Base-by-base conservation (phyloP, 1,139 yeast genomes). In the Lodderomyces oxycetoniae region DNA sequence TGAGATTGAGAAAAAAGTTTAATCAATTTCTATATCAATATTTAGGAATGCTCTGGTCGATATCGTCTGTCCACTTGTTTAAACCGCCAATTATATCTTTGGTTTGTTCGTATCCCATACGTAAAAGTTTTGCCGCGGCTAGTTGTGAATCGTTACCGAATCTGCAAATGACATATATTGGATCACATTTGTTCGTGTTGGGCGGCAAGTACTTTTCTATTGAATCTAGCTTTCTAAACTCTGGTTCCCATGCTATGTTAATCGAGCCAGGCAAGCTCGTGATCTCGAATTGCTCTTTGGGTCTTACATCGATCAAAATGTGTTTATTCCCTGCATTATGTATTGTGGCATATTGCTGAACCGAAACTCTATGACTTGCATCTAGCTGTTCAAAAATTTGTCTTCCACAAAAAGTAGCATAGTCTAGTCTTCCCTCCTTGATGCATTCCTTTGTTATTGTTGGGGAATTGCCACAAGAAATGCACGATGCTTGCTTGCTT, bases 71-170 rank as follows among this genome's bases (percentile, higher is more conserved):
- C 87, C 95, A 91, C 46, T 66, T 69, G 39, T 71, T 65, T 22
- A 88, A 60, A 0, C 98, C 98, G 2, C 97, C 97, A 10, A 55
- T 63, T 4, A 91, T 65, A 52, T 91, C 96, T 37, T 62, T 67
- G 0, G 74, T 87, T 11, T 75, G 60, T 0, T 51, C 38, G 16
- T 71, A 58, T 0, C 77, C 77, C 36, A 73, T 60, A 10, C 72
- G 76, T 32, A 67, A 61, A 32, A 91, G 55, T 31, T 68, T 59
- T 40, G 66, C 59, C 0, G 85, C 78, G 0, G 95, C 95, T 13
- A 77, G 57, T 49, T 86, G 91, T 0, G 97, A 89, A 53, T 91
- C 97, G 53, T 87, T 88, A 4, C 99, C 99, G 52, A 68, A 79
- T 26, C 97, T 71, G 55, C 99, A 91, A 11, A 89, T 65, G 0